These are phyloP conservation scores for Cyclocybe cylindracea DNA, from an alignment of 768 basidiomycete species.

Conservation along the genomic window DNA sequence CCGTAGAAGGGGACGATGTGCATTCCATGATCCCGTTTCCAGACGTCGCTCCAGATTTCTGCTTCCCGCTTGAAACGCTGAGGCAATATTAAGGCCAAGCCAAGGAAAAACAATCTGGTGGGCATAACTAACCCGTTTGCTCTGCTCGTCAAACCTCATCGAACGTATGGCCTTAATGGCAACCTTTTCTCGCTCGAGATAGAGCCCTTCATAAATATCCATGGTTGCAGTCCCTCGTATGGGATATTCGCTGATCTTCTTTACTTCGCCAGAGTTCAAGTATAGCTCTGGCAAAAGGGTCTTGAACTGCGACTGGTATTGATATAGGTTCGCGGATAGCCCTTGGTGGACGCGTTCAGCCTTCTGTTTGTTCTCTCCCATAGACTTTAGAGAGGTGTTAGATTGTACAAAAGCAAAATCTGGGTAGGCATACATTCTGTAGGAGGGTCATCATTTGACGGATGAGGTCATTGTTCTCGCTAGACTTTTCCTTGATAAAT, in stretches of 20 bases:
- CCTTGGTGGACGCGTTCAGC: slow-evolving; percentile 41
- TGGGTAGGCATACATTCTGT: slow-evolving; percentile 39
- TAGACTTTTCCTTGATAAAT: slow-evolving; percentile 31
- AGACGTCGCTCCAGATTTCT: slow-evolving; percentile 54
- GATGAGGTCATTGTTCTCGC: slow-evolving; percentile 35
- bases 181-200: slow-evolving; percentile 54
- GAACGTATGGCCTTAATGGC: slow-evolving; percentile 58
- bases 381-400: slow-evolving; percentile 20
- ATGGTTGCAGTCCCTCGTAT: slow-evolving; percentile 53
- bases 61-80: slow-evolving; percentile 57
- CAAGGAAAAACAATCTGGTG: neutral
- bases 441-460: slow-evolving; percentile 47
- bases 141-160: slow-evolving; percentile 47
- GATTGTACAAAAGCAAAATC: neutral
- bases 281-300: slow-evolving; percentile 51
- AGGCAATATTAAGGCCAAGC: neutral
- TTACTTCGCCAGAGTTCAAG: slow-evolving; percentile 54
- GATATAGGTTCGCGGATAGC: slow-evolving; percentile 49
- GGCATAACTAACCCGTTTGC: slow-evolving; percentile 36
- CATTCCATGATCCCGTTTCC: slow-evolving; percentile 50
- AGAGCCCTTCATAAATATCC: slow-evolving; percentile 57
- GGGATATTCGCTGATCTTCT: slow-evolving; percentile 47
- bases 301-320: slow-evolving; percentile 46
- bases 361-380: slow-evolving; percentile 31
- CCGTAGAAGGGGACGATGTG: slow-evolving; percentile 62